Conservation (phyloP, 2,329 filamentous ascomycete species). For the Epichloe uncinata region DNA sequence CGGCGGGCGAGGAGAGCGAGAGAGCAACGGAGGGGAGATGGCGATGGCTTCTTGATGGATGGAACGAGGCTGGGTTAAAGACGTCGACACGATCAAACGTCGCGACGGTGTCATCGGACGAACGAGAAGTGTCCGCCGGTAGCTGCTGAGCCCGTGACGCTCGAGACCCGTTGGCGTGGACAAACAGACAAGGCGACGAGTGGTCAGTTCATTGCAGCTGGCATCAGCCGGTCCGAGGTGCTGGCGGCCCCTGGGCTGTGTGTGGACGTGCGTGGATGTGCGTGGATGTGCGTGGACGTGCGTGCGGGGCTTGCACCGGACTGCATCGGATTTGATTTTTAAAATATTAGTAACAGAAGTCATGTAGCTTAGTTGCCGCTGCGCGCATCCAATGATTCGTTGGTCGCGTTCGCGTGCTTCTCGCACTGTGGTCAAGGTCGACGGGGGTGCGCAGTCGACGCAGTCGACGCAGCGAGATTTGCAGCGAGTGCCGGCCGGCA, state of each 20-base stretch:
- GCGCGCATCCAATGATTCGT: background rate
- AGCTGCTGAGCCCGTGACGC: background rate
- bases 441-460: too few species aligned
- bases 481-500: too few species aligned
- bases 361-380: background rate
- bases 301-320: too few species aligned
- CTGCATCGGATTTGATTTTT: too few species aligned
- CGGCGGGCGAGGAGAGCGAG: background rate
- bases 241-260: too few species aligned
- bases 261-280: too few species aligned
- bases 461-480: too few species aligned
- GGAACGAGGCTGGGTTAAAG: background rate
- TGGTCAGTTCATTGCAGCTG: too few species aligned
- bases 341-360: too few species aligned
- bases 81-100: background rate
- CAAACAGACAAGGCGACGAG: background rate
- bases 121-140: constrained; percentile 2
- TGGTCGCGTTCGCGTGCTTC: background rate
- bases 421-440: too few species aligned
- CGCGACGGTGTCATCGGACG: background rate
- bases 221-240: too few species aligned
- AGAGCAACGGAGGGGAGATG: background rate
- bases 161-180: background rate
- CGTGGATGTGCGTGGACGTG: too few species aligned
- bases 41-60: background rate